phyloP scores from a whole-genome alignment of 148 eudicot species.

The Amaranthus cruentus region DNA sequence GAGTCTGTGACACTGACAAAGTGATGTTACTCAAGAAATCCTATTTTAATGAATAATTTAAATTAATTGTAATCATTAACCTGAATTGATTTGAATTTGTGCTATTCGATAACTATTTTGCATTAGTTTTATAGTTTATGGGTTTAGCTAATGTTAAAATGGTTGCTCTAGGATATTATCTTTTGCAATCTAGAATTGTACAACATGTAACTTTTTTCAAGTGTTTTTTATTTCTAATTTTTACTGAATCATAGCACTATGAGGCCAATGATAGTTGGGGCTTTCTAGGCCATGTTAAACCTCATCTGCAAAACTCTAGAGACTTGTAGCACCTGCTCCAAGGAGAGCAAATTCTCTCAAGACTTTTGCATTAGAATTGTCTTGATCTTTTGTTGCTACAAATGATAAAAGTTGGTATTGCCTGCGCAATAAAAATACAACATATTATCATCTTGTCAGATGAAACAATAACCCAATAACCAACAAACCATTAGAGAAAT shows the following conservation, averaged over 20 bases:
- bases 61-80: too few species aligned
- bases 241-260: constrained; percentile 13
- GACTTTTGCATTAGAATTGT: constrained; percentile 44
- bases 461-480: background rate
- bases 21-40: too few species aligned
- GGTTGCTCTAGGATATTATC: too few species aligned
- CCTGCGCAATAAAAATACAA: constrained; percentile 38
- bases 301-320: constrained; percentile 72
- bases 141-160: too few species aligned
- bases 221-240: too few species aligned
- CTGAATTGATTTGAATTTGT: too few species aligned
- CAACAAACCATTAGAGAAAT: background rate
- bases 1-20: too few species aligned
- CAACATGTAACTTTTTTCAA: too few species aligned
- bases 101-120: too few species aligned
- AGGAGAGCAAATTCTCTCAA: constrained; percentile 54
- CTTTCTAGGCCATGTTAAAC: constrained; percentile 83
- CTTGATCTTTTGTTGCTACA: constrained; percentile 47
- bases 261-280: constrained; percentile 91
- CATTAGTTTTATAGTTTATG: too few species aligned
- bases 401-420: constrained; percentile 63
- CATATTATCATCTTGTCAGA: background rate
- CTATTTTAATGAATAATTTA: too few species aligned
- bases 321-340: constrained; percentile 69
- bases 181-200: too few species aligned